phyloP scores from a whole-genome alignment of 2,329 filamentous ascomycete genomes.

The Trichoderma hamatum region DNA sequence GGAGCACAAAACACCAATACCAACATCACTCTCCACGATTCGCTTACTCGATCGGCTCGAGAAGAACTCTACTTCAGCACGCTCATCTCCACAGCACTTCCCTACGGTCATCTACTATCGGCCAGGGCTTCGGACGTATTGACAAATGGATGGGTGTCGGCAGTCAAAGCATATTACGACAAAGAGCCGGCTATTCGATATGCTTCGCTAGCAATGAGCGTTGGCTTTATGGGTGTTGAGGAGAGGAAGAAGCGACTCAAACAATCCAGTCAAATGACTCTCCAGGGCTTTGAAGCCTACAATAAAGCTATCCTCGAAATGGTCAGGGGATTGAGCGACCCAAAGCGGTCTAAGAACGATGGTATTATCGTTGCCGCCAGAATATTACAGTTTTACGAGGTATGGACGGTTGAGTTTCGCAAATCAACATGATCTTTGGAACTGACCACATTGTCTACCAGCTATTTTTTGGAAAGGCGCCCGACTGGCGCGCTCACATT shows the following conservation, averaged over 20 bases:
- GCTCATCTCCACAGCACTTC: constrained; percentile 27
- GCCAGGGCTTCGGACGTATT: constrained; percentile 24
- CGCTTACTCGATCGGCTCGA: constrained; percentile 28
- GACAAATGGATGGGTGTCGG: constrained; percentile 32
- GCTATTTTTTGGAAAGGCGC: constrained; percentile 24
- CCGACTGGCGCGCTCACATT: constrained; percentile 29
- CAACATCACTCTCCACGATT: constrained; percentile 20
- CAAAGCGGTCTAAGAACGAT: constrained; percentile 27
- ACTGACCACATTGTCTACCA: neutral
- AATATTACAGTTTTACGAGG: constrained; percentile 33
- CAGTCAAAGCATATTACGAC: constrained; percentile 30
- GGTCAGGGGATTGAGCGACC: constrained; percentile 23
- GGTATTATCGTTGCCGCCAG: constrained; percentile 29
- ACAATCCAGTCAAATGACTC: constrained; percentile 30
- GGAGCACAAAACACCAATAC: neutral
- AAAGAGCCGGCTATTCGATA: constrained; percentile 29
- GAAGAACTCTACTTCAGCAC: constrained; percentile 30
- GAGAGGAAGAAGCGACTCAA: constrained; percentile 29
- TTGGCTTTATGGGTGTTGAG: constrained; percentile 30
- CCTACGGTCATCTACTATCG: constrained; percentile 27
- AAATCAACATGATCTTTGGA: neutral
- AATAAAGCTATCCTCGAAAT: constrained; percentile 30
- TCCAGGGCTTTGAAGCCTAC: constrained; percentile 33
- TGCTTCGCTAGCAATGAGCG: constrained; percentile 32
- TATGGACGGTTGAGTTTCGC: neutral